Percentiles rank a stretch among this genome's conserved stretches.
phyloP scores from a whole-genome alignment of 139 green algal species.

The Pleodorina starrii region DNA sequence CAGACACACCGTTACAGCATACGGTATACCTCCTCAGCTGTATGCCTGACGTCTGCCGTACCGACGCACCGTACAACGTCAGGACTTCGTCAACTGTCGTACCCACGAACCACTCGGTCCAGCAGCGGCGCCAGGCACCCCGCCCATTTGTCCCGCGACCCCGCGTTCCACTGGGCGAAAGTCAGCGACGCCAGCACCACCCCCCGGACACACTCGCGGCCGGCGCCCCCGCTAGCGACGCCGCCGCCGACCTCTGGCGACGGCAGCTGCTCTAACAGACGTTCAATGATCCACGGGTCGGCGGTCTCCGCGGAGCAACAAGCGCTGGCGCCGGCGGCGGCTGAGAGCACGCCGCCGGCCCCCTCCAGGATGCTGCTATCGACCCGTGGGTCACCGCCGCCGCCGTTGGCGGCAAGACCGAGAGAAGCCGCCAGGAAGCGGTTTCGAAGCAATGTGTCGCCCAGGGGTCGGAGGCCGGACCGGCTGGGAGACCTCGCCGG shows the following conservation, averaged over 20 bases:
- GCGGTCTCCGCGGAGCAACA: too few relatives aligned
- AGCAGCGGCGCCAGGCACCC: slow-evolving; percentile 29
- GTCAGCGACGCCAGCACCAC: not conserved
- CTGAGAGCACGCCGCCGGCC: too few relatives aligned
- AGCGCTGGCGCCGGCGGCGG: not conserved
- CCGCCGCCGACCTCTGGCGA: not conserved
- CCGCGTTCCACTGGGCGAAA: not conserved
- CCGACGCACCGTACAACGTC: too few relatives aligned
- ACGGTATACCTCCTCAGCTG: too few relatives aligned
- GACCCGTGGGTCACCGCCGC: too few relatives aligned
- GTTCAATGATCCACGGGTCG: slow-evolving; percentile 1
- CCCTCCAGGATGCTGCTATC: too few relatives aligned
- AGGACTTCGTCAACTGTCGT: too few relatives aligned
- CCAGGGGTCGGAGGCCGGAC: not conserved
- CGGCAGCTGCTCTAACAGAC: not conserved
- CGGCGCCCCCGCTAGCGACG: not conserved
- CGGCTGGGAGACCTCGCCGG: not conserved
- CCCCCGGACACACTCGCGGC: not conserved
- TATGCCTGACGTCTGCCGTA: too few relatives aligned
- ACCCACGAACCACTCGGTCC: too few relatives aligned
- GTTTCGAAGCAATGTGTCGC: slow-evolving; percentile 2
- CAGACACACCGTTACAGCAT: too few relatives aligned
- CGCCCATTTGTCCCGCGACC: not conserved
- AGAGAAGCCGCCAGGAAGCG: not conserved
- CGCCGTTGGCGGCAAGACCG: not conserved